Evolutionary conservation across 257 asterid genomes (phyloP).

Genomic region (Gentiana dahurica): DNA sequence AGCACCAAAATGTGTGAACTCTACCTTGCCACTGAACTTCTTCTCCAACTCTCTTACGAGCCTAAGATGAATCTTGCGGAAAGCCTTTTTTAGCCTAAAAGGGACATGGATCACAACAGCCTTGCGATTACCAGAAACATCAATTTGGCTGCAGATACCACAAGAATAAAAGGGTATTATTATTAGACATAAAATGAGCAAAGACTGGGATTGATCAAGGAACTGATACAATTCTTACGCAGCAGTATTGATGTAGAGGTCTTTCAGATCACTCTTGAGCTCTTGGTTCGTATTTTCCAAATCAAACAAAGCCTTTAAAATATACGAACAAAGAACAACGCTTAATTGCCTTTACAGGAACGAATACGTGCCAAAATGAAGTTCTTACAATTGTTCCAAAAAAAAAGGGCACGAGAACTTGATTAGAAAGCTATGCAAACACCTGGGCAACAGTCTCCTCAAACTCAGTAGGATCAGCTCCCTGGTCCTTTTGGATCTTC

Average conservation of each 20-base stretch:
- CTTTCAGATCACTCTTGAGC: slow-evolving; percentile 77
- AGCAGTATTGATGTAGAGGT: slow-evolving; percentile 78
- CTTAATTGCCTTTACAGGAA: neutral
- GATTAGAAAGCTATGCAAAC: neutral
- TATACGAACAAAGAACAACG: neutral
- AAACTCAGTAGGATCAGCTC: slow-evolving; percentile 76
- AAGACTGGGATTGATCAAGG: too few species aligned
- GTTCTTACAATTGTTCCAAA: neutral
- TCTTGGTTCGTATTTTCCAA: slow-evolving; percentile 81
- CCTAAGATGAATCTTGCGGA: slow-evolving; percentile 81
- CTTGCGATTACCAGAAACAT: slow-evolving; percentile 65
- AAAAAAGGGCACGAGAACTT: neutral
- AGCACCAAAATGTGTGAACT: too few species aligned
- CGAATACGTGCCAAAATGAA: neutral
- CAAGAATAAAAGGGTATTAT: neutral
- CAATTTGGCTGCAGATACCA: slow-evolving; percentile 51
- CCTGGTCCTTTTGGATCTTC: slow-evolving; percentile 72
- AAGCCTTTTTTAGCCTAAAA: slow-evolving; percentile 64
- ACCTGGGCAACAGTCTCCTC: slow-evolving; percentile 90
- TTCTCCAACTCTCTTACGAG: slow-evolving; percentile 88
- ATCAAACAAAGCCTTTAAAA: slow-evolving; percentile 61
- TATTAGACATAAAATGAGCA: neutral
- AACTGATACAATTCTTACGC: slow-evolving; percentile 25
- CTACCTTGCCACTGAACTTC: slow-evolving; percentile 94
- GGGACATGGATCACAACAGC: slow-evolving; percentile 91